phyloP scores from a whole-genome alignment of 2,329 filamentous ascomycete species.

The Calonectria leucothoes region DNA sequence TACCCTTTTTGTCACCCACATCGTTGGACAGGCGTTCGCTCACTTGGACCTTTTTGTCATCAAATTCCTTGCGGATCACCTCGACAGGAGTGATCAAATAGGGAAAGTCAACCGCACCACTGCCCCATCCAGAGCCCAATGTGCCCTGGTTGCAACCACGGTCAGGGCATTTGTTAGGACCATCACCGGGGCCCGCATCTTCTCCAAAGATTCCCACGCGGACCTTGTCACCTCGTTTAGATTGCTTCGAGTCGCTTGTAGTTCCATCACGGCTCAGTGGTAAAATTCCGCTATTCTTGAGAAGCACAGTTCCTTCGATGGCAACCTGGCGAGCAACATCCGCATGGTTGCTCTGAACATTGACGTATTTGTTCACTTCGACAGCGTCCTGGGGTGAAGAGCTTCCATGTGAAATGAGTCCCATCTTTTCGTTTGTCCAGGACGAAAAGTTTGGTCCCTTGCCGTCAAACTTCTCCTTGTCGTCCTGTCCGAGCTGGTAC shows the following conservation, averaged over 20 bases:
- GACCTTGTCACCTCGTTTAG: conserved; percentile 51
- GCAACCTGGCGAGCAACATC: conserved; percentile 64
- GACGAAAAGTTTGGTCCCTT: conserved; percentile 84
- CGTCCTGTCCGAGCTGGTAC: conserved; percentile 87
- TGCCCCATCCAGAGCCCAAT: conserved; percentile 80
- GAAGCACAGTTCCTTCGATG: conserved; percentile 66
- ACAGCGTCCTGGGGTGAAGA: conserved; percentile 48
- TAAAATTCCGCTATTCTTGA: conserved; percentile 72
- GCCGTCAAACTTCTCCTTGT: conserved; percentile 75
- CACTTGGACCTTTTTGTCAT: conserved; percentile 56
- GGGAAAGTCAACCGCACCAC: conserved; percentile 74
- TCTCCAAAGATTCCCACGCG: conserved; percentile 65
- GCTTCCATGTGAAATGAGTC: conserved; percentile 65
- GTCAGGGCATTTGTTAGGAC: conserved; percentile 75
- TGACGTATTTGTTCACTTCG: conserved; percentile 76
- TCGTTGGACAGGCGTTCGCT: conserved; percentile 73
- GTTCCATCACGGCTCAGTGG: conserved; percentile 53
- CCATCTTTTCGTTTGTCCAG: conserved; percentile 71
- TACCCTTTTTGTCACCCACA: conserved; percentile 59
- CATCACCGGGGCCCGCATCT: conserved; percentile 61
- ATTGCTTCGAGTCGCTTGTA: conserved; percentile 27
- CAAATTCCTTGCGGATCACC: conserved; percentile 65
- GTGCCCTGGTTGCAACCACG: conserved; percentile 77
- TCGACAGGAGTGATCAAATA: conserved; percentile 75
- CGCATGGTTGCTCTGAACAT: conserved; percentile 67